Evolutionary conservation across 306 rosid species (phyloP), one percentile per base, ranked within the genome.

Genomic region (Glycyrrhiza uralensis): DNA sequence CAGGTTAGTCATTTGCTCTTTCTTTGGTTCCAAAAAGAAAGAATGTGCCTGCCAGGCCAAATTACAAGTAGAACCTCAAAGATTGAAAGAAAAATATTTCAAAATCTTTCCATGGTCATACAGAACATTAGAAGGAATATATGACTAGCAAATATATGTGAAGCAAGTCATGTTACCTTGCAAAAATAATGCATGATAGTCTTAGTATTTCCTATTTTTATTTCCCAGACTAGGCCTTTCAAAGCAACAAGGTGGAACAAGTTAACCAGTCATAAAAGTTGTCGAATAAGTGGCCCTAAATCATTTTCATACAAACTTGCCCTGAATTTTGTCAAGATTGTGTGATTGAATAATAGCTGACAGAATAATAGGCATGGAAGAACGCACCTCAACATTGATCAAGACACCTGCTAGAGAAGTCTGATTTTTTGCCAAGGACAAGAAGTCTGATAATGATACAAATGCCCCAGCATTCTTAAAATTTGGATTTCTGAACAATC

Each of bases 381-480:
- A 56, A 30, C 92, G 23, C 58, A 89, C 99, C 93, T 95, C 92
- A 79, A 95, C 79, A 78, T 65, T 71, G 74, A 95, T 85, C 75
- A 85, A 30, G 75, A 95, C 73, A 62, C 96, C 96, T 7, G 87
- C 71, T 66, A 95, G 89, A 76, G 96, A 84, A 50, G 83, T 71
- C 1, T 82, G 57, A 17, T 76, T 87, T 83, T 88, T 89, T 51
- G 97, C 71, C 86, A 95, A 71, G 50, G 84, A 75, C 87, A 95
- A 79, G 84, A 95, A 95, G 2, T 91, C 93, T 12, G 92, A 74
- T 64, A 95, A 77, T 15, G 90, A 66, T 24, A 87, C 1, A 75
- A 86, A 75, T 1, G 9, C 42, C 49, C 99, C 97, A 13, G 35
- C 70, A 29, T 13, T 77, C 68, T 45, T 75, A 77, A 1, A 2